Evolutionary conservation across 805 yeast genomes (phyloP), one percentile per base, ranked within the genome.

Genomic region (Cyberlindnera maclurae): DNA sequence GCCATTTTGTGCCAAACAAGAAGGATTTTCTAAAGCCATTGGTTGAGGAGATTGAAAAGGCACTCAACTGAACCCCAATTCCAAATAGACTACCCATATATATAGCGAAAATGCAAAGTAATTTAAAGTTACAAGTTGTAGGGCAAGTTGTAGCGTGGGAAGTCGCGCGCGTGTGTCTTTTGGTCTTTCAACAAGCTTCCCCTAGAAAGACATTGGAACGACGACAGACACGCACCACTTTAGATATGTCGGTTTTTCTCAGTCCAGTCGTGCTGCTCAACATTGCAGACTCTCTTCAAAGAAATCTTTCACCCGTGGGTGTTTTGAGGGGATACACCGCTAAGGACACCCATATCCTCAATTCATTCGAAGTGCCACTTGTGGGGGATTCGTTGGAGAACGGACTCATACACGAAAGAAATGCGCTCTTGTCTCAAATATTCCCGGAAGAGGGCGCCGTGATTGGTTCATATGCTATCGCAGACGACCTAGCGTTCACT

Each of bases 1-100:
- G 97, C 2, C 98, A 90, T 57, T 88, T 83, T 64, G 96, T 90
- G 34, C 98, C 97, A 22, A 87, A 86, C 61, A 81, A 88, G 36
- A 84, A 83, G 59, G 75, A 71, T 40, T 59, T 67, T 50, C 51
- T 65, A 37, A 63, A 60, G 45, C 70, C 71, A 2, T 51, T 67
- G 11, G 70, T 67, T 12, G 70, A 64, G 31, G 62, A 57, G 33
- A 62, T 67, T 24, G 46, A 43, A 5, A 16, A 32, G 15, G 39
- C 44, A 6, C 17, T 44, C 18, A 37, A 15, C 9, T 31, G 34
- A 20, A 20, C 8, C 24, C 8, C 5, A 20, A 20, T 20, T 5
- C 24, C 8, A 20, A 20, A 20, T 20, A 20, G 24, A 20, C 24
- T 6, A 20, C 24, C 24, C 5, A n/a, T n/a, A n/a, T n/a, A n/a